phyloP scores from a whole-genome alignment of 495 filamentous ascomycete species.

The Talaromyces thailandensis region DNA sequence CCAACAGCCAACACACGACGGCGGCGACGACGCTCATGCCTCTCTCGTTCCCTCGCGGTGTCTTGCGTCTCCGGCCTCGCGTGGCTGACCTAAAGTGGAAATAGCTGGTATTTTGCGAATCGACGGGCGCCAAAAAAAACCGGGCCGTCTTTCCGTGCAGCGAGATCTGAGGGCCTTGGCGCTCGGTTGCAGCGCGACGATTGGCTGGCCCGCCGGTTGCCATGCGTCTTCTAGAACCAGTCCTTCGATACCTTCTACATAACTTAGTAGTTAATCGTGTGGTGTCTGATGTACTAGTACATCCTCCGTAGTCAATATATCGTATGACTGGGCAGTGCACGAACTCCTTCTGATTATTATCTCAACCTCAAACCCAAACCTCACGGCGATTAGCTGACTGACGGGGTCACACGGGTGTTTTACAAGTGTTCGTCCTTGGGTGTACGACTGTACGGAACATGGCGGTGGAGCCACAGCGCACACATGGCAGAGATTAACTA shows the following conservation, averaged over 20 bases:
- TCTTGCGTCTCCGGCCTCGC: not conserved
- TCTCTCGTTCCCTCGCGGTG: not conserved
- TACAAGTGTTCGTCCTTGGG: too few relatives aligned
- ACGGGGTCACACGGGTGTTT: too few relatives aligned
- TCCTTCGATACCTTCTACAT: too few relatives aligned
- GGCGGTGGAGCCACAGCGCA: not conserved
- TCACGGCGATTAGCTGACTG: not conserved
- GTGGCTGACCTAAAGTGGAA: not conserved
- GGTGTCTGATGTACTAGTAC: not conserved
- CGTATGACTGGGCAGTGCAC: not conserved
- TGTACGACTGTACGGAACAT: not conserved
- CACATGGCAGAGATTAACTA: conserved; percentile 1
- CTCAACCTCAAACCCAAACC: too few relatives aligned
- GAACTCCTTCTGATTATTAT: not conserved
- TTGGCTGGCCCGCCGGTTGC: not conserved
- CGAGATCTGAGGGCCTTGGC: not conserved
- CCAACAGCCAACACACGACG: not conserved
- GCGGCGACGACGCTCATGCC: not conserved
- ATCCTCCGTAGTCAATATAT: not conserved
- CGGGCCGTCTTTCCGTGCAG: conserved; percentile 1
- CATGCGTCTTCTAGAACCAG: not conserved
- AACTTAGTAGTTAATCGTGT: too few relatives aligned
- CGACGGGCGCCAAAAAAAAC: not conserved
- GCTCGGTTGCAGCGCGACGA: not conserved
- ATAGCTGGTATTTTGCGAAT: not conserved